Base-by-base conservation (phyloP, 2,329 filamentous ascomycete species). In the Aspergillus fumigatus region DNA sequence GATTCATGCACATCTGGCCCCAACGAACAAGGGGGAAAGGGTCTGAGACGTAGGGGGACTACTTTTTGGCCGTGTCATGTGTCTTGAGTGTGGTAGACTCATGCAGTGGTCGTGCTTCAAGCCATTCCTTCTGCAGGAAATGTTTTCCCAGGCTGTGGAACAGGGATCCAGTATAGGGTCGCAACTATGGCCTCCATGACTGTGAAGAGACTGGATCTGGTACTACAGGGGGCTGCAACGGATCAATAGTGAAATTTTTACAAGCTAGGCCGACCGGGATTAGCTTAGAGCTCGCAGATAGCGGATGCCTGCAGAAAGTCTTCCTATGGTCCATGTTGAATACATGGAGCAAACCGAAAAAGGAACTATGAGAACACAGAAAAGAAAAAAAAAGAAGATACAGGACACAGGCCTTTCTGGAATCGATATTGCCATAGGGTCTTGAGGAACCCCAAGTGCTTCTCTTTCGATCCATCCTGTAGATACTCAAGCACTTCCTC, bases 271-370 rank as follows among this genome's bases (percentile, higher is more conserved):
- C 43, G 56, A 53, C 56, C 56, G 51, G 58, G 63, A 49, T 47
- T 45, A 50, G 45, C 19, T 21, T 35, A 17, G 40, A 49, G 29
- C 26, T 57, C 52, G 56, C 58, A 53, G 51, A 60, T 58, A 60
- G 48, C 67, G 69, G 70, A 48, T 50, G 53, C 54, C 64, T 71
- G 69, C 69, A 71, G 66, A 52, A 57, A 17, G 27, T 47, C 52
- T 57, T 56, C 51, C 53, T 52, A 54, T 54, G 55, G 57, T 17
- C 14, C 32, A 38, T 38, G 52, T 60, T 57, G 52, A 58, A 14
- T 47, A 26, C 43, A 47, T 25, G 21, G 43, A 47, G 17, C 21
- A 47, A 26, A 11, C 43, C 43, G 43, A 47, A 47, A 47, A 21
- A 26, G 43, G 43, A 25, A 26, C 56, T 59, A 52, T 53, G 53